Evolutionary conservation across 2,329 filamentous ascomycete genomes (phyloP).

Genomic region (Aspergillus costaricaensis): DNA sequence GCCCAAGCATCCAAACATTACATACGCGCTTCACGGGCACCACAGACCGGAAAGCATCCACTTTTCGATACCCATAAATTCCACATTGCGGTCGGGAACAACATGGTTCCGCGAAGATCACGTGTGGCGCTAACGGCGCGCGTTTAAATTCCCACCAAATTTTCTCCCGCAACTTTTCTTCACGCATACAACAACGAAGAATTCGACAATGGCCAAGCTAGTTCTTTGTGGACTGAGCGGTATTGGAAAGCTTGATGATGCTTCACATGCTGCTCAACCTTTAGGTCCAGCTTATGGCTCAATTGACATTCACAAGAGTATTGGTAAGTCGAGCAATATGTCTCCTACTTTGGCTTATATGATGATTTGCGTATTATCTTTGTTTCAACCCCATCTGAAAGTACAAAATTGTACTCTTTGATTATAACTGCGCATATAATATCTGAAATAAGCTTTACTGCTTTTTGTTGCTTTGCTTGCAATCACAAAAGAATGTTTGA

Average conservation of each 20-base stretch:
- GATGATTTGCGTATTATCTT: slow-evolving; percentile 40
- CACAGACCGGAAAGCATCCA: not conserved
- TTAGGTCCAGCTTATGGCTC: not conserved
- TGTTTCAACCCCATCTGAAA: slow-evolving; percentile 46
- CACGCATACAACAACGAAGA: not conserved
- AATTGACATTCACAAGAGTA: not conserved
- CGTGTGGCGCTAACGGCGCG: slow-evolving; percentile 25
- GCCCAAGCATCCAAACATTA: not conserved
- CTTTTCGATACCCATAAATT: not conserved
- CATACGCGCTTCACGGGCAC: not conserved
- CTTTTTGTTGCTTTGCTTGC: not conserved
- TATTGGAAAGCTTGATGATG: not conserved
- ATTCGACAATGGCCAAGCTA: not conserved
- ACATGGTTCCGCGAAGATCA: slow-evolving; percentile 22
- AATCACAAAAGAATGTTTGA: not conserved
- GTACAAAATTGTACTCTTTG: slow-evolving; percentile 28
- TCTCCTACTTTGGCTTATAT: slow-evolving; percentile 15
- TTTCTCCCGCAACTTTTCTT: slow-evolving; percentile 11
- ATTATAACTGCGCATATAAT: slow-evolving; percentile 32
- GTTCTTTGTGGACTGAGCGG: not conserved
- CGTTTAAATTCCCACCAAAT: slow-evolving; percentile 22
- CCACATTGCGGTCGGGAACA: slow-evolving; percentile 11
- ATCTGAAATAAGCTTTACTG: slow-evolving; percentile 24
- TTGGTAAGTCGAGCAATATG: slow-evolving; percentile 13
- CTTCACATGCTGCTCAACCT: not conserved